Evolutionary conservation across 2,329 filamentous ascomycete genomes (phyloP).

Genomic region (Scedosporium minutisporum): DNA sequence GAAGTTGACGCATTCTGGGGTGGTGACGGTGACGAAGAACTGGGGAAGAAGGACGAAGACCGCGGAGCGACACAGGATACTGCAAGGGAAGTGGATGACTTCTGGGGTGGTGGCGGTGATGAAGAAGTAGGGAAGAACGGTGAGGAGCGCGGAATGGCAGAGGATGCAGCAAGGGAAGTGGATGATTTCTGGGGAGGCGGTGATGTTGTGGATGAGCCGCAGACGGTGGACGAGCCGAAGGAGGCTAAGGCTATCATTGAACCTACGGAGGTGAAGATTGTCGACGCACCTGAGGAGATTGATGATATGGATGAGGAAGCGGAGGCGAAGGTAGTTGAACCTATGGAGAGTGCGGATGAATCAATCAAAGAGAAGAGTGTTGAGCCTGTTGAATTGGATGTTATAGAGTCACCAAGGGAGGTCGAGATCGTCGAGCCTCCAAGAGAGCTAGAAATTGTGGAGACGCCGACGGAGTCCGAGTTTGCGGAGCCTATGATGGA

Average conservation of each 20-base stretch:
- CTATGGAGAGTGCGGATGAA: not conserved
- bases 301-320: not conserved
- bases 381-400: not conserved
- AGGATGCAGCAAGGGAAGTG: conserved; percentile 15
- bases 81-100: not conserved
- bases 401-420: not conserved
- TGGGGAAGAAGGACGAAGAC: conserved; percentile 20
- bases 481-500: not conserved
- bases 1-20: not conserved
- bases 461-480: not conserved
- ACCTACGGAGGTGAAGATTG: not conserved
- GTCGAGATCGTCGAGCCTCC: not conserved
- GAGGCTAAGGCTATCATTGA: not conserved
- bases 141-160: conserved; percentile 26
- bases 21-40: not conserved
- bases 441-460: not conserved
- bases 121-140: conserved; percentile 11
- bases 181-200: conserved; percentile 22
- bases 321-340: not conserved
- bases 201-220: conserved; percentile 2
- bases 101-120: not conserved
- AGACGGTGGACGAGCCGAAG: conserved; percentile 4
- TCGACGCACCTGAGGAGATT: not conserved
- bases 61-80: conserved; percentile 18
- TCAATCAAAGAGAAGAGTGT: not conserved